phyloP scores from a whole-genome alignment of 2,329 filamentous ascomycete species.

The Alternaria triticina region DNA sequence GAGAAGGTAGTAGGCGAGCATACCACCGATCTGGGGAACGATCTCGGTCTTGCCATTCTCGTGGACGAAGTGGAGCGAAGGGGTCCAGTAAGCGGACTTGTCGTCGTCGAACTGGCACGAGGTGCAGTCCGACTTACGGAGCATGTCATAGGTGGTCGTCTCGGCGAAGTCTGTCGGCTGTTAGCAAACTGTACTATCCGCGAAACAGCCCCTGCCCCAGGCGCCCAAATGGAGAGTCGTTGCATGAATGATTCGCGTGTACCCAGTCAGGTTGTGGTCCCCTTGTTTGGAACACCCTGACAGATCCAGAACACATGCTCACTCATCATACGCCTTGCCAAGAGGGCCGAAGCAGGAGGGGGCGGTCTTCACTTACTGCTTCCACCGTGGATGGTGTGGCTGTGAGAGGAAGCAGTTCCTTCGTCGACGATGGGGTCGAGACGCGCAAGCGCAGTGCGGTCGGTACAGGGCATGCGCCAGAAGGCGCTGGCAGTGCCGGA shows the following conservation, averaged over 20 bases:
- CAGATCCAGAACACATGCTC: constrained; percentile 3
- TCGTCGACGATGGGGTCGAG: constrained; percentile 55
- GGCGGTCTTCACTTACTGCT: constrained; percentile 61
- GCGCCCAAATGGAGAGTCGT: not conserved
- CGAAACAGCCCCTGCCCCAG: constrained; percentile 30
- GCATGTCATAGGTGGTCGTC: constrained; percentile 66
- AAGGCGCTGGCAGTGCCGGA: constrained; percentile 64
- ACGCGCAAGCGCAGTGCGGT: constrained; percentile 65
- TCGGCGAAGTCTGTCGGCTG: constrained; percentile 60
- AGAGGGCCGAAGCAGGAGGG: constrained; percentile 45
- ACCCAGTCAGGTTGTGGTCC: not conserved
- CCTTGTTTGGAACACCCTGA: not conserved
- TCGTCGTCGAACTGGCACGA: constrained; percentile 62
- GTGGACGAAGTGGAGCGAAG: constrained; percentile 71
- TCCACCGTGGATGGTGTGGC: constrained; percentile 44
- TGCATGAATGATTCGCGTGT: not conserved
- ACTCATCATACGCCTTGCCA: constrained; percentile 8
- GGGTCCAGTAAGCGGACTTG: constrained; percentile 60
- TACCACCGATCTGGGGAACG: constrained; percentile 64
- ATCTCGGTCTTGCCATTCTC: constrained; percentile 68
- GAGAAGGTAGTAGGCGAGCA: constrained; percentile 77
- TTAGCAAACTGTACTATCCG: constrained; percentile 26
- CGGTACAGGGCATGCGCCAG: constrained; percentile 71
- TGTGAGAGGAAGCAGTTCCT: constrained; percentile 37
- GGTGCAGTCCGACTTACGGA: constrained; percentile 70